Evolutionary conservation across 108 stramenopile genomes (phyloP).

Genomic region (Chaetoceros muelleri): DNA sequence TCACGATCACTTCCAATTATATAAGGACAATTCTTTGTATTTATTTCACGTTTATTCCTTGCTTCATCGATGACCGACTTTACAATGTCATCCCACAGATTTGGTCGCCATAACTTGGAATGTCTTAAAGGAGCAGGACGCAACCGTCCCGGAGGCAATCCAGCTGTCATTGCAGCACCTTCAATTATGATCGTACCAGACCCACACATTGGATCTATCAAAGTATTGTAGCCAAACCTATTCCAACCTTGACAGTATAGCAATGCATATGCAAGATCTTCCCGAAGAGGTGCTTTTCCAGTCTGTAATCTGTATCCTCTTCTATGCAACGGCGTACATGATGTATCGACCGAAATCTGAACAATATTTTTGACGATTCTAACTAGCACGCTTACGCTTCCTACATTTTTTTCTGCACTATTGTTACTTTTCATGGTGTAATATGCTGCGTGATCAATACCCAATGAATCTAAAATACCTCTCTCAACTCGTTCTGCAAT

Average conservation of each 20-base stretch:
- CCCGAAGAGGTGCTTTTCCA: slow-evolving; percentile 64
- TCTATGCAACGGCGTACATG: slow-evolving; percentile 48
- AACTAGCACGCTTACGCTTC: slow-evolving; percentile 26
- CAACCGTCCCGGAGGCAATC: slow-evolving; percentile 57
- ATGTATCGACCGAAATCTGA: slow-evolving; percentile 42
- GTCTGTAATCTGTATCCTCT: slow-evolving; percentile 59
- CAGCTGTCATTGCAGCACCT: slow-evolving; percentile 41
- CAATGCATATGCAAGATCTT: slow-evolving; percentile 67
- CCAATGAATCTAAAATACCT: slow-evolving; percentile 27
- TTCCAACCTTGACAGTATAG: slow-evolving; percentile 35
- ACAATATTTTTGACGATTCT: slow-evolving; percentile 44
- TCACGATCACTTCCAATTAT: slow-evolving; percentile 53
- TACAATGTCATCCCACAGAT: slow-evolving; percentile 28
- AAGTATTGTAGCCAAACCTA: neutral
- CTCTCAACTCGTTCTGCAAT: slow-evolving; percentile 43
- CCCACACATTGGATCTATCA: slow-evolving; percentile 76
- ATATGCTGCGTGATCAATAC: slow-evolving; percentile 10
- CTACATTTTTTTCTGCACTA: slow-evolving; percentile 1
- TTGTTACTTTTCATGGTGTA: neutral
- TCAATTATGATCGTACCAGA: slow-evolving; percentile 73
- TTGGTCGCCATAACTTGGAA: slow-evolving; percentile 23
- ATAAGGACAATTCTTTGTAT: neutral
- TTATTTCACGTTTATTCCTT: neutral
- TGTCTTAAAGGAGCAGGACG: slow-evolving; percentile 40
- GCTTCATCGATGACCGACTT: slow-evolving; percentile 5